Evolutionary conservation across 192 early-diverging fungal species (phyloP).

Genomic region (Pilobolus umbonatus): DNA sequence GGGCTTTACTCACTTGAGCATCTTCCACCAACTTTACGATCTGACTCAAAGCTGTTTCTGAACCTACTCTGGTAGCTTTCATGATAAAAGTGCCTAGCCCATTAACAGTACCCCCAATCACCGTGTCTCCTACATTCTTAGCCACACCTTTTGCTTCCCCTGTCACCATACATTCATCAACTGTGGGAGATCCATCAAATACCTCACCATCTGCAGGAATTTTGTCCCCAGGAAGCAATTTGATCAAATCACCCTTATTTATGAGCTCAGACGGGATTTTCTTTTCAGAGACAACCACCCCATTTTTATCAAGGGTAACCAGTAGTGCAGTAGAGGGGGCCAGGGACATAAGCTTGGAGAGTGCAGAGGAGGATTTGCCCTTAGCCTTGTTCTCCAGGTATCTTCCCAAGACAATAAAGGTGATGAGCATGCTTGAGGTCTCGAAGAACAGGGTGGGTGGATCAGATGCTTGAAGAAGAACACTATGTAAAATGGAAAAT

Average conservation of each 20-base stretch:
- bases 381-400: conserved; percentile 95
- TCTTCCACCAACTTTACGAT: conserved; percentile 92
- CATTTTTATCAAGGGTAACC: conserved; percentile 19
- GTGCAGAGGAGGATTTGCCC: conserved; percentile 83
- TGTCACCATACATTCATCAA: conserved; percentile 96
- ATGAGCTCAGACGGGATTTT: conserved; percentile 83
- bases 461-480: conserved; percentile 44
- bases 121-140: conserved; percentile 57
- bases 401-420: conserved; percentile 88
- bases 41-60: conserved; percentile 86
- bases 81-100: conserved; percentile 81
- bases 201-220: conserved; percentile 88
- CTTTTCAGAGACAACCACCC: conserved; percentile 54
- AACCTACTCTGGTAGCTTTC: conserved; percentile 79
- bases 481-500: conserved; percentile 63
- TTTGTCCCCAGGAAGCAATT: conserved; percentile 88
- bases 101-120: conserved; percentile 97
- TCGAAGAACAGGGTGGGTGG: conserved; percentile 89
- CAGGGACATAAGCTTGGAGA: conserved; percentile 84
- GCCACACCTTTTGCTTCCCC: conserved; percentile 82
- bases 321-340: conserved; percentile 74
- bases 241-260: conserved; percentile 79
- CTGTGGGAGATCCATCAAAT: conserved; percentile 62
- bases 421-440: conserved; percentile 86
- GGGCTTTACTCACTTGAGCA: conserved; percentile 92